Evolutionary conservation across 495 filamentous ascomycete species (phyloP).

Genomic region (Tricharina praecox): DNA sequence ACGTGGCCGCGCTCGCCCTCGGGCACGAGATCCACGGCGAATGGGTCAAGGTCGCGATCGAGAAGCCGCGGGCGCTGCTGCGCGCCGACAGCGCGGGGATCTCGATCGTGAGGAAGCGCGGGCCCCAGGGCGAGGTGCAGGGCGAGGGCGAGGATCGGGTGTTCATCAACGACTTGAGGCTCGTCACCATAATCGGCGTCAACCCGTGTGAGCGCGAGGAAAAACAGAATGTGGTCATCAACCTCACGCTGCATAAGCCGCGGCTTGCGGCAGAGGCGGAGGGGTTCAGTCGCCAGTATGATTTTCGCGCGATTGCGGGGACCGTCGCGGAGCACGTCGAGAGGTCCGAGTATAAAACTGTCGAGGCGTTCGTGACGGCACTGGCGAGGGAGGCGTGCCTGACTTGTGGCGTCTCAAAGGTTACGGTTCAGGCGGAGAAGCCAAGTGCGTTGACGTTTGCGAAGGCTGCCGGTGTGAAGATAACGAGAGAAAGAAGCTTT

Average conservation of each 20-base stretch:
- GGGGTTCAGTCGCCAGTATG: no score
- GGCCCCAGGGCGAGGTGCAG: slow-evolving; percentile 7
- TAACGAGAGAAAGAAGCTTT: slow-evolving; percentile 36
- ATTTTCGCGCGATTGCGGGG: slow-evolving; percentile 16
- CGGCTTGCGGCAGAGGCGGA: slow-evolving; percentile 4
- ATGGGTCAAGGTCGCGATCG: slow-evolving; percentile 23
- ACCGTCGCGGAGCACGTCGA: slow-evolving; percentile 34
- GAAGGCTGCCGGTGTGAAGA: slow-evolving; percentile 38
- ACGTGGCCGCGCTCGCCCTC: slow-evolving; percentile 13
- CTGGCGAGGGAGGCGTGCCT: slow-evolving; percentile 38
- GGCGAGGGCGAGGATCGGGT: slow-evolving; percentile 21
- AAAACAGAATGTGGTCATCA: slow-evolving; percentile 40
- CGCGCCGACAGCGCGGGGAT: slow-evolving; percentile 25
- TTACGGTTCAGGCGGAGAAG: slow-evolving; percentile 41
- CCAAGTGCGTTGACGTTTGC: slow-evolving; percentile 42
- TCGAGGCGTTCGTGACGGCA: slow-evolving; percentile 40
- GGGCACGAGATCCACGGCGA: slow-evolving; percentile 17
- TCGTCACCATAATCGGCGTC: slow-evolving; percentile 36
- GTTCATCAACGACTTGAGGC: slow-evolving; percentile 21
- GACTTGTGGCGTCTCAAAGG: slow-evolving; percentile 35
- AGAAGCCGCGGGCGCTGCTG: slow-evolving; percentile 25
- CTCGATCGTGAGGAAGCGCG: slow-evolving; percentile 12
- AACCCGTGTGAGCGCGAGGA: slow-evolving; percentile 42
- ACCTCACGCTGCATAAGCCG: slow-evolving; percentile 33
- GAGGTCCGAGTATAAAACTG: slow-evolving; percentile 37